A percentile compares a stretch with the other conserved stretches of the same genome.
These are phyloP conservation scores for Lichina pygmaea DNA, from an alignment of 495 filamentous ascomycete genomes.

Conservation along the genomic window DNA sequence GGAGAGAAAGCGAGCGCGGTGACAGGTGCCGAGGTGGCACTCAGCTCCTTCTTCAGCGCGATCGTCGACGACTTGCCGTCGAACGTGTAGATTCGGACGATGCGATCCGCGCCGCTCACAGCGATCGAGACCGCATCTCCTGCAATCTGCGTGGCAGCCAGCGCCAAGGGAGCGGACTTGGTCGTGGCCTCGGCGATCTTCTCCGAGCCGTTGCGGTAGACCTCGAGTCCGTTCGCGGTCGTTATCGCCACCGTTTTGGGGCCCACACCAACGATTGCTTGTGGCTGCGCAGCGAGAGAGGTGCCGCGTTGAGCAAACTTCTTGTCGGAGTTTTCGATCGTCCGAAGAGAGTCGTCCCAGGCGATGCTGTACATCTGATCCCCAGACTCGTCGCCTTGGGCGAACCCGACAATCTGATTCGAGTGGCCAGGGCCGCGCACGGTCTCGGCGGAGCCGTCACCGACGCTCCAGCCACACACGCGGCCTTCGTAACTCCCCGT, in stretches of 20 bases:
- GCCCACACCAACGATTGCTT: constrained; percentile 19
- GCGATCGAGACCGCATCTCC: constrained; percentile 30
- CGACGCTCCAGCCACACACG: constrained; percentile 55
- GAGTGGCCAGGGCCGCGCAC: constrained; percentile 58
- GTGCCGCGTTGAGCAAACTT: constrained; percentile 26
- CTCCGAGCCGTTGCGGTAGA: constrained; percentile 31
- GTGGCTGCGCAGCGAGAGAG: constrained; percentile 33
- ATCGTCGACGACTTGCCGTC: constrained; percentile 19
- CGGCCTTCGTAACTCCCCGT: constrained; percentile 82
- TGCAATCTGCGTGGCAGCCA: constrained; percentile 25
- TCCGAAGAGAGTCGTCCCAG: constrained; percentile 87
- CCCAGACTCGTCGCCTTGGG: constrained; percentile 22
- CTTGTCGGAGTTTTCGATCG: constrained; percentile 31
- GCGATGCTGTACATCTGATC: constrained; percentile 51
- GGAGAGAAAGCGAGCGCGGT: constrained; percentile 56
- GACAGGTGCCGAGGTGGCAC: constrained; percentile 25
- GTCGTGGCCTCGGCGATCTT: constrained; percentile 19
- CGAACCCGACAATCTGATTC: constrained; percentile 58
- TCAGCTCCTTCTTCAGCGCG: constrained; percentile 17
- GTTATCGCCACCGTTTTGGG: constrained; percentile 12
- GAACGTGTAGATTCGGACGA: constrained; percentile 41
- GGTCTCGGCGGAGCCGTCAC: constrained; percentile 32
- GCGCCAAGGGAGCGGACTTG: constrained; percentile 31
- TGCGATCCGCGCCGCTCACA: constrained; percentile 44
- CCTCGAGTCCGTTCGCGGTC: constrained; percentile 42